phyloP scores from a whole-genome alignment of 1,284 basidiomycete species.

The Cryptococcus neoformans region DNA sequence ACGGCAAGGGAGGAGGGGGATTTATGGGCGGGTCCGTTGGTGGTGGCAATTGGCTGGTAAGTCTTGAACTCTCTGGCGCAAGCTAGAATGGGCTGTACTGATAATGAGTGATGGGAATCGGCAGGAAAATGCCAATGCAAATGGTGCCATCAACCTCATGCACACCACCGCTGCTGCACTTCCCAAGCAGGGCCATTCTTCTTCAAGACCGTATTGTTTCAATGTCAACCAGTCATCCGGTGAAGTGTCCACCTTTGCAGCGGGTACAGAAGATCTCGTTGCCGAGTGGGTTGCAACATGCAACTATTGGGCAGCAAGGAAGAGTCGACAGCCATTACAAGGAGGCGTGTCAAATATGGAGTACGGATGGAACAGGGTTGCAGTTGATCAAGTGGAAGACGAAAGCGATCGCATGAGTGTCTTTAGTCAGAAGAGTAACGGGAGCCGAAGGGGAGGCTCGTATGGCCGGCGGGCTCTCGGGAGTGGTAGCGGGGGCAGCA shows the following conservation, averaged over 20 bases:
- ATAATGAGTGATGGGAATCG: conserved; percentile 4
- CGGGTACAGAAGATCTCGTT: conserved; percentile 94
- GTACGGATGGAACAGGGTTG: conserved; percentile 85
- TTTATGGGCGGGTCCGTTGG: conserved; percentile 66
- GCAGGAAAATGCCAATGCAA: conserved; percentile 74
- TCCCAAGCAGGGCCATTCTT: conserved; percentile 87
- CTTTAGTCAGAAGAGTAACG: conserved; percentile 52
- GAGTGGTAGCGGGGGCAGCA: conserved; percentile 49
- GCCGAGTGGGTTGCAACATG: conserved; percentile 98
- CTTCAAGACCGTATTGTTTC: conserved; percentile 88
- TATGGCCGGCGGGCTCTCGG: conserved; percentile 46
- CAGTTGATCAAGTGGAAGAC: conserved; percentile 48
- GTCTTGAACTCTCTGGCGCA: too few relatives aligned
- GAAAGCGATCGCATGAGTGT: conserved; percentile 48
- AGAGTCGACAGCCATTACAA: conserved; percentile 85
- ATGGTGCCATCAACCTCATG: conserved; percentile 75
- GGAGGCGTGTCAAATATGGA: conserved; percentile 99
- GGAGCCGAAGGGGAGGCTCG: conserved; percentile 54
- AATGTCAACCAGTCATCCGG: conserved; percentile 86
- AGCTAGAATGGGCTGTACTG: too few relatives aligned
- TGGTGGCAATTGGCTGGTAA: conserved; percentile 94
- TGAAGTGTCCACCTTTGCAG: conserved; percentile 93
- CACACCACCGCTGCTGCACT: conserved; percentile 85
- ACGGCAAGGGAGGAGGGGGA: conserved; percentile 47
- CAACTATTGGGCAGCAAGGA: conserved; percentile 97